Conservation (phyloP, 495 filamentous ascomycete genomes). For the Annulohypoxylon stygium region DNA sequence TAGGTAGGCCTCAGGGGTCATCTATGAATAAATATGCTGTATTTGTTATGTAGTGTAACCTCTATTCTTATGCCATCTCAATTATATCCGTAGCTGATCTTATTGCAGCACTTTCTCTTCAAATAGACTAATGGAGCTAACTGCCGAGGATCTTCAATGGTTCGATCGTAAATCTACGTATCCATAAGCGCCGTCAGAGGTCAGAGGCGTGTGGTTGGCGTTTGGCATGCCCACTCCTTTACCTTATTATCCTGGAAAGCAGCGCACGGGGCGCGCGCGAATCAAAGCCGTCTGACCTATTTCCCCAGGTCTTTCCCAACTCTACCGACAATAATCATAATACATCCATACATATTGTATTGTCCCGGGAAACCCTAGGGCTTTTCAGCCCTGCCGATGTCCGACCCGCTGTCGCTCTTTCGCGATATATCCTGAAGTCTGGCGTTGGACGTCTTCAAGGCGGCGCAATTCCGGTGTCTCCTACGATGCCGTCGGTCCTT, state of each 20-base stretch:
- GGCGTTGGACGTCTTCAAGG: constrained; percentile 13
- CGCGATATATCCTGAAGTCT: constrained; percentile 28
- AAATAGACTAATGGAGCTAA: constrained; percentile 39
- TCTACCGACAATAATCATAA: constrained; percentile 33
- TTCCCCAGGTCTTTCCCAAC: constrained; percentile 23
- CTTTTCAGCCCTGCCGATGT: constrained; percentile 41
- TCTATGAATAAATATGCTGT: not conserved
- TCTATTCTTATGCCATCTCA: constrained; percentile 11
- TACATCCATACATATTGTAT: constrained; percentile 2
- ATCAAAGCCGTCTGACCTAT: constrained; percentile 29
- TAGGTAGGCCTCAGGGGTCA: not conserved
- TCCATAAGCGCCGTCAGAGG: constrained; percentile 30
- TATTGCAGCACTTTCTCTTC: constrained; percentile 12
- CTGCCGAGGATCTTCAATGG: constrained; percentile 34
- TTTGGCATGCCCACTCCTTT: constrained; percentile 25
- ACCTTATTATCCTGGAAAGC: constrained; percentile 24
- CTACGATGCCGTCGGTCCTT: constrained; percentile 33
- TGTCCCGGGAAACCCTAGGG: constrained; percentile 36
- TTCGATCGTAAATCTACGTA: constrained; percentile 41
- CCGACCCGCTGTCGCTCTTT: constrained; percentile 36
- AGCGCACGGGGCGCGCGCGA: constrained; percentile 39
- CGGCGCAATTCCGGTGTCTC: not conserved
- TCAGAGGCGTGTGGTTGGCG: constrained; percentile 23
- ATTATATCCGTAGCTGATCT: not conserved
- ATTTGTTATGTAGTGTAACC: constrained; percentile 30